phyloP scores from a whole-genome alignment of 257 asterid genomes.

The Sherardia arvensis region DNA sequence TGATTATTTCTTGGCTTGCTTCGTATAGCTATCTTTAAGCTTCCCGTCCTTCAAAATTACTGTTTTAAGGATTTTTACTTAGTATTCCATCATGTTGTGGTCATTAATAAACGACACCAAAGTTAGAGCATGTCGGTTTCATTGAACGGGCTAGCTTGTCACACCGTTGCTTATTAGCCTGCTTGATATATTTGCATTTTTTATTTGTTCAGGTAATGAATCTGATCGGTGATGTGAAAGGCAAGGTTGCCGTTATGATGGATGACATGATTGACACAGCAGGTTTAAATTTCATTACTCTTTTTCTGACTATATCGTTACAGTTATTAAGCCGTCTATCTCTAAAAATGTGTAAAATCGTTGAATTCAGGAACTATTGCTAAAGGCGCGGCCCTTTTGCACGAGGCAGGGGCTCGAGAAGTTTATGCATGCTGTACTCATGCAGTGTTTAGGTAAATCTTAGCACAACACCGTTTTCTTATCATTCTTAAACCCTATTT shows the following conservation, averaged over 20 bases:
- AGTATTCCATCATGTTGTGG: not conserved
- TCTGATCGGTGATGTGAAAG: constrained; percentile 87
- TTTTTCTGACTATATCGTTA: not conserved
- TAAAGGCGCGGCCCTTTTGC: constrained; percentile 89
- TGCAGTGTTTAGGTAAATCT: constrained; percentile 78
- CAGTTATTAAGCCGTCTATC: not conserved
- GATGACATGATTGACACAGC: constrained; percentile 99
- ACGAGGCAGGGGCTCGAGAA: constrained; percentile 89
- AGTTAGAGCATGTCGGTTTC: not conserved
- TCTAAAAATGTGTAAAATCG: not conserved
- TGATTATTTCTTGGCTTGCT: constrained; percentile 8
- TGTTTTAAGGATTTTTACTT: not conserved
- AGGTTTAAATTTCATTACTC: constrained; percentile 26
- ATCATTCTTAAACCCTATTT: too few species aligned
- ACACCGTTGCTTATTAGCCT: not conserved
- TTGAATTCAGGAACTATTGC: constrained; percentile 73
- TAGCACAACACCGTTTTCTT: not conserved
- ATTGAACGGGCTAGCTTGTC: not conserved
- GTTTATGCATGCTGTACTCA: constrained; percentile 95
- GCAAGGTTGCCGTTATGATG: constrained; percentile 92
- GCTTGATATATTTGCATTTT: not conserved
- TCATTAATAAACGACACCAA: not conserved
- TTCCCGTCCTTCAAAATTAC: not conserved
- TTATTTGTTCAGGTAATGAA: constrained; percentile 59
- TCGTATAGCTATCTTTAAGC: not conserved